phyloP scores from a whole-genome alignment of 2,329 filamentous ascomycete species.

The Exophiala spinifera region DNA sequence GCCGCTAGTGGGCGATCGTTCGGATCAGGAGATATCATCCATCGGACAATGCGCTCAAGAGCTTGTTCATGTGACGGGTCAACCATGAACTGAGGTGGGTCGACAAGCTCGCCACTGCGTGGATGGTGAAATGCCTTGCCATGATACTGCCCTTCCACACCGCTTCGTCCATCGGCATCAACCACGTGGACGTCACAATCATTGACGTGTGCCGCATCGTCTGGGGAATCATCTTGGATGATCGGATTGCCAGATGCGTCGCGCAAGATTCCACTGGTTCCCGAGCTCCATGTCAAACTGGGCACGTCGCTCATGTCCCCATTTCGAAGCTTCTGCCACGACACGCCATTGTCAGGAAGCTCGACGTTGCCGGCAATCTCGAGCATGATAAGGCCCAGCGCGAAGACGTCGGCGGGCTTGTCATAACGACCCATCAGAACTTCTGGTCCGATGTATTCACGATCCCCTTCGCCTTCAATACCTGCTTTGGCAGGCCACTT shows the following conservation, averaged over 20 bases:
- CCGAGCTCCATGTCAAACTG: slow-evolving; percentile 75
- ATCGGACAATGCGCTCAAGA: slow-evolving; percentile 77
- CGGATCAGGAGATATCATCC: slow-evolving; percentile 81
- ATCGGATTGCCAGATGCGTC: slow-evolving; percentile 72
- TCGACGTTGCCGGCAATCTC: slow-evolving; percentile 93
- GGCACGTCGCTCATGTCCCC: slow-evolving; percentile 88
- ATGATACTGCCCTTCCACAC: slow-evolving; percentile 26
- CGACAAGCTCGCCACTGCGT: slow-evolving; percentile 56
- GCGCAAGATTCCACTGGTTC: slow-evolving; percentile 65
- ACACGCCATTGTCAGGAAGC: slow-evolving; percentile 85
- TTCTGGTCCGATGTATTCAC: slow-evolving; percentile 93
- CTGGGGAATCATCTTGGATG: slow-evolving; percentile 41
- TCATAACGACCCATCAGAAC: slow-evolving; percentile 82
- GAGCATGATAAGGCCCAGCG: slow-evolving; percentile 87
- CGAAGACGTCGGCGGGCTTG: slow-evolving; percentile 90
- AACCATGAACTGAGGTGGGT: slow-evolving; percentile 87
- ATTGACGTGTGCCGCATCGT: slow-evolving; percentile 40
- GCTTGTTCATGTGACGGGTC: slow-evolving; percentile 68
- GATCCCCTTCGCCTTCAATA: slow-evolving; percentile 88
- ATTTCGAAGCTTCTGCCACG: slow-evolving; percentile 84
- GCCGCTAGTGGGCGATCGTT: slow-evolving; percentile 68
- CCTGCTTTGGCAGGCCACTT: slow-evolving; percentile 70
- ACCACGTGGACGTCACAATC: slow-evolving; percentile 32
- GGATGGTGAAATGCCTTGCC: slow-evolving; percentile 34
- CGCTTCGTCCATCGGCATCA: slow-evolving; percentile 29